These are phyloP conservation scores for Nicotiana attenuata DNA, from an alignment of 257 asterid genomes.

Conservation along the genomic window DNA sequence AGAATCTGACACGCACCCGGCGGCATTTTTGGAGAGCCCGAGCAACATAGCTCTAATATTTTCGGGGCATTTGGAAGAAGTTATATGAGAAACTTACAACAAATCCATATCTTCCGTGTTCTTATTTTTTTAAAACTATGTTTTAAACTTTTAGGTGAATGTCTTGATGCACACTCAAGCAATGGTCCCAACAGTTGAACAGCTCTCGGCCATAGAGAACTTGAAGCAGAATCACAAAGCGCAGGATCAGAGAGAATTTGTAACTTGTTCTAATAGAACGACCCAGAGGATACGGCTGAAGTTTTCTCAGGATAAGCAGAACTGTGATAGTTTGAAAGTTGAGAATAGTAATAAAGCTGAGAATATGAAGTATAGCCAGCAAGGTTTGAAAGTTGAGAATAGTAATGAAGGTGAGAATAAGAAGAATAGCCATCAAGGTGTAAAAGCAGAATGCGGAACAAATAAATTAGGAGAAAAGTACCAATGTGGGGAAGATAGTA, in stretches of 20 bases:
- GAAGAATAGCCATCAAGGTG: background rate
- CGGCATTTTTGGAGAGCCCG: no score
- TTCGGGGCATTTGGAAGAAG: background rate
- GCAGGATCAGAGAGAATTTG: conserved; percentile 13
- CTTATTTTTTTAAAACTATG: conserved; percentile 7
- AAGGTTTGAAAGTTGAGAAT: background rate
- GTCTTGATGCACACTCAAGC: conserved; percentile 55
- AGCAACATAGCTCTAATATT: background rate
- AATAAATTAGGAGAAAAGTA: background rate
- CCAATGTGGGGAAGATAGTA: background rate
- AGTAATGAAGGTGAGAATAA: background rate
- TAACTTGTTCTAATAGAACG: background rate
- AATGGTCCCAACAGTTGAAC: conserved; percentile 20
- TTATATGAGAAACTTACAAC: background rate
- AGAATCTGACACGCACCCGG: no score
- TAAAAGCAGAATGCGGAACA: background rate
- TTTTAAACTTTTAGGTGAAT: conserved; percentile 44
- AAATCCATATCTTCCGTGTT: background rate
- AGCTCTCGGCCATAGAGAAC: conserved; percentile 24
- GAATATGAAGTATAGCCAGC: conserved; percentile 4
- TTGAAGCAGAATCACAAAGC: conserved; percentile 26
- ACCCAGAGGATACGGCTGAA: background rate
- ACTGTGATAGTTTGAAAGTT: background rate
- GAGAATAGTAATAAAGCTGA: background rate
- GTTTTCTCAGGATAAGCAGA: background rate